phyloP scores from a whole-genome alignment of 179 eudicot genomes.

The Nepenthes alata region DNA sequence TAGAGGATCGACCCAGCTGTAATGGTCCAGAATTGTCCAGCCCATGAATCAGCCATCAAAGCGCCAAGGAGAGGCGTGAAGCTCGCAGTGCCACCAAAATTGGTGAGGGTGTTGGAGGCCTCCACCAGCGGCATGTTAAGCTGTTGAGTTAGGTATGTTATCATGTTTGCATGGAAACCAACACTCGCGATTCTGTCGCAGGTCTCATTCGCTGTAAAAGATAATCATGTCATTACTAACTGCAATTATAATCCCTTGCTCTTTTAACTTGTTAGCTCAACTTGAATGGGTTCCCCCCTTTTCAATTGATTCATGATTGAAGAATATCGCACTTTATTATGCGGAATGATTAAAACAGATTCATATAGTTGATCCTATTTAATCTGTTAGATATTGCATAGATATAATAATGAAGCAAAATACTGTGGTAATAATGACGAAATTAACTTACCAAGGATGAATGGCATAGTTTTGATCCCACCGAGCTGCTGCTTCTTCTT shows the following conservation, averaged over 20 bases:
- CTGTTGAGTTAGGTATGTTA: constrained; percentile 45
- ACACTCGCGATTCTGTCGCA: constrained; percentile 51
- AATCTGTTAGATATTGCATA: no score
- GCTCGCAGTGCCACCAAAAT: constrained; percentile 38
- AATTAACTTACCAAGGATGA: constrained; percentile 52
- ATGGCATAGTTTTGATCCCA: constrained; percentile 71
- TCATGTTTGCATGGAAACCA: constrained; percentile 52
- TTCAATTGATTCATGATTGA: no score
- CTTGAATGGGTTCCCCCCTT: no score
- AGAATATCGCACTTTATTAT: no score
- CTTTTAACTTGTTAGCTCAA: no score
- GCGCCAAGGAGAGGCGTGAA: constrained; percentile 61
- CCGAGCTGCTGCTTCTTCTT: constrained; percentile 28
- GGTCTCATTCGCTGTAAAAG: constrained; percentile 43
- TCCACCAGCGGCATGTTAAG: constrained; percentile 49
- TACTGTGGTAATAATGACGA: neutral
- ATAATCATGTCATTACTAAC: neutral
- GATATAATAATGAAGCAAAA: no score
- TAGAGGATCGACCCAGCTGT: constrained; percentile 41
- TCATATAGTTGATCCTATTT: no score
- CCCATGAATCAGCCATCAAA: constrained; percentile 47
- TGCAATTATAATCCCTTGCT: no score
- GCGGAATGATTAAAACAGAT: no score
- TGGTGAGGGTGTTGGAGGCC: constrained; percentile 50
- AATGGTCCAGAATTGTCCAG: constrained; percentile 60